Base-by-base conservation (phyloP, 148 eudicot genomes). In the Suaeda aralocaspica region DNA sequence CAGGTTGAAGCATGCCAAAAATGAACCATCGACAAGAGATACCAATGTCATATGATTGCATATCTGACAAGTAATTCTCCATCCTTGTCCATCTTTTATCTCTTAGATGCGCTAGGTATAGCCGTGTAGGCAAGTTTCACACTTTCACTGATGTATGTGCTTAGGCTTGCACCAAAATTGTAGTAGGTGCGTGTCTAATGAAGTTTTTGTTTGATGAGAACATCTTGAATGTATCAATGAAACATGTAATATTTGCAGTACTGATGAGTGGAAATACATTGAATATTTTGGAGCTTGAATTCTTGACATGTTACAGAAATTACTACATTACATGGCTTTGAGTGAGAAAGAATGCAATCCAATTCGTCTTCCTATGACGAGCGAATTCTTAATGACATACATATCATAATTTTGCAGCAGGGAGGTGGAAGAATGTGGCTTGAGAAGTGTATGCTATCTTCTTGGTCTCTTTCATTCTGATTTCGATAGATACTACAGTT, bases 371-470 rank as follows among this genome's bases (percentile, higher is more conserved):
- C 14, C 0, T 8, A 19, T 11, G 24, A 31, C 15, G 21, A 21
- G 22, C 46, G 8, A 12, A 19, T 44, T 25, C 19, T 1, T n/a
- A 42, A 51, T 2, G 28, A 31, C 3, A 52, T 16, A 13, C 33
- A 29, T 9, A 36, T 72, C 62, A 72, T 52, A 72, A 28, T 64
- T 53, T 63, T 11, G 75, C 66, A 18, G 42, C 62, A 64, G 75
- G 69, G 51, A 72, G 39, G 57, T 72, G 75, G 64, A 22, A 62
- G 63, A 72, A 88, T 42, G 89, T 89, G 60, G 85, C 84, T 15
- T 84, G 88, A 68, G 87, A 76, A 36, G 79, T 86, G 75, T 75
- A 92, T 13, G 71, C 76, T 63, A 92, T 57, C 62, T 73, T 75
- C 62, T 45, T 70, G 9, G 84, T 72, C 42, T 77, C 78, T 78